Percentiles rank a stretch among this genome's conserved stretches.
phyloP scores from a whole-genome alignment of 2,329 filamentous ascomycete species.

The Massarina eburnea region DNA sequence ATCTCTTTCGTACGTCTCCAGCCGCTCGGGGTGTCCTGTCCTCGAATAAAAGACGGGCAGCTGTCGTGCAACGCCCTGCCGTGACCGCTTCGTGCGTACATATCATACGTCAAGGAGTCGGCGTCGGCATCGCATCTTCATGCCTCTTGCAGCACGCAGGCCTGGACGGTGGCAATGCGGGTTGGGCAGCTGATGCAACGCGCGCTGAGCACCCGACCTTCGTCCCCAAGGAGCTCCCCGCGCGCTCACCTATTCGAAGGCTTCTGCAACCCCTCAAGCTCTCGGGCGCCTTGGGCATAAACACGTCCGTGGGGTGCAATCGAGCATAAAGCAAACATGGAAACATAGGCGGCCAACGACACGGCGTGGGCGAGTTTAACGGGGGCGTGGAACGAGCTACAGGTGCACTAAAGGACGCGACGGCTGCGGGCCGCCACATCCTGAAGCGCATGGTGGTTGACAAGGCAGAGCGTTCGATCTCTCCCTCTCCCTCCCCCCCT shows the following conservation, averaged over 20 bases:
- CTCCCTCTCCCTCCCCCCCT: no score
- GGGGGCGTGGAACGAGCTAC: slow-evolving; percentile 12
- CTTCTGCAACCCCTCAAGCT: no score
- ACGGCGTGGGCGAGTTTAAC: not conserved
- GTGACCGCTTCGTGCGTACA: slow-evolving; percentile 26
- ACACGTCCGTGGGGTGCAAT: no score
- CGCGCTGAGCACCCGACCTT: not conserved
- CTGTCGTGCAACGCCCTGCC: slow-evolving; percentile 24
- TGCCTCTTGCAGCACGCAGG: not conserved
- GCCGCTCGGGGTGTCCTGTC: slow-evolving; percentile 32
- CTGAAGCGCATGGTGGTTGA: slow-evolving; percentile 8
- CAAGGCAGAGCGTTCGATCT: slow-evolving; percentile 1
- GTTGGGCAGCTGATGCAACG: slow-evolving; percentile 18
- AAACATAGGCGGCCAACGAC: not conserved
- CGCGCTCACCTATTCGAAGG: not conserved
- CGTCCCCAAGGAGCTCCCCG: not conserved
- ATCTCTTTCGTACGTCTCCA: slow-evolving; percentile 19
- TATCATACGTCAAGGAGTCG: slow-evolving; percentile 6
- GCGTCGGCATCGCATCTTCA: not conserved
- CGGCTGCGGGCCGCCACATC: slow-evolving; percentile 16
- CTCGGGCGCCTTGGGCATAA: no score
- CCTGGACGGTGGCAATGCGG: slow-evolving; percentile 17
- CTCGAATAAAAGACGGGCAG: slow-evolving; percentile 20
- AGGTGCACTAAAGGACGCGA: slow-evolving; percentile 14
- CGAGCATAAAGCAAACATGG: no score